These are phyloP conservation scores for Flaveria floridana DNA, from an alignment of 140 eudicot species.

Conservation along the genomic window DNA sequence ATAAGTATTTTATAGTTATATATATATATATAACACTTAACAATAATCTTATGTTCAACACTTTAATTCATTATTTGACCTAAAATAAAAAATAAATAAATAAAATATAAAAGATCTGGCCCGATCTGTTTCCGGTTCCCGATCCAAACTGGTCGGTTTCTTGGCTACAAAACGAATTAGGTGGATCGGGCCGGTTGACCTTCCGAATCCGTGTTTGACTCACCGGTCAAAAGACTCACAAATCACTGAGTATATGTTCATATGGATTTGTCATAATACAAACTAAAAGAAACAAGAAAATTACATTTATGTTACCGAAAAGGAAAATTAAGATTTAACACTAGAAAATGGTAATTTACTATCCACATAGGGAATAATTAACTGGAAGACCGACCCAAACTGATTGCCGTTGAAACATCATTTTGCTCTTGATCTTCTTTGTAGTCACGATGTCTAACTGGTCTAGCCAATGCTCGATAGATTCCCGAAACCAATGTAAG, in stretches of 20 bases:
- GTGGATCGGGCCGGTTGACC: too few relatives aligned
- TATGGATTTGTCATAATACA: not conserved
- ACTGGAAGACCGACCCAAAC: conserved; percentile 4
- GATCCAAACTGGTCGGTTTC: too few relatives aligned
- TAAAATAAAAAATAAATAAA: too few relatives aligned
- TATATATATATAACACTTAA: too few relatives aligned
- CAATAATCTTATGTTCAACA: too few relatives aligned
- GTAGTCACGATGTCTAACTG: not conserved
- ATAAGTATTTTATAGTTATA: too few relatives aligned
- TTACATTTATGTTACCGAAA: not conserved
- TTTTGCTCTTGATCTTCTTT: conserved; percentile 21
- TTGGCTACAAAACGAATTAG: too few relatives aligned
- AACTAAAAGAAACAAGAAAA: not conserved
- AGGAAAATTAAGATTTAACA: not conserved
- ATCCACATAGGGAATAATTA: not conserved
- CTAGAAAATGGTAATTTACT: not conserved
- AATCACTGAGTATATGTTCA: not conserved
- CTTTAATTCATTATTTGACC: too few relatives aligned
- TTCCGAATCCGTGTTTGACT: too few relatives aligned
- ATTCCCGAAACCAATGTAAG: conserved; percentile 25
- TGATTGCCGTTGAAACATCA: conserved; percentile 20
- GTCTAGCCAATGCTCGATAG: conserved; percentile 20
- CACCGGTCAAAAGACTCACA: too few relatives aligned
- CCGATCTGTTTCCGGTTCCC: too few relatives aligned
- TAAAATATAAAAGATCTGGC: too few relatives aligned